These are phyloP conservation scores for Taphrina deformans DNA, from an alignment of 1,139 yeast species.

Conservation along the genomic window DNA sequence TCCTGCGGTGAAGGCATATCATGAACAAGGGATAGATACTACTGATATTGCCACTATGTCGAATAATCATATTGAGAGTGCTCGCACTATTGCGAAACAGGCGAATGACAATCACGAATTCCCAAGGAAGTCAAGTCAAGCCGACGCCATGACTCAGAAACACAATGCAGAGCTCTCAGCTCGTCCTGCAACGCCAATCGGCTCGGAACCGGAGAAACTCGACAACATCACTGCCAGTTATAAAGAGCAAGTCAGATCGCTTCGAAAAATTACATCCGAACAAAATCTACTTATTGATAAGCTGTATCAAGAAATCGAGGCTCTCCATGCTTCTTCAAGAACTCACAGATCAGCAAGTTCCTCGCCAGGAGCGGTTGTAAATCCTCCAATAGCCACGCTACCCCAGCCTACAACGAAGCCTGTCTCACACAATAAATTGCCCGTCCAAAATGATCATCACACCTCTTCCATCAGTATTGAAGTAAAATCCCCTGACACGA, in stretches of 20 bases:
- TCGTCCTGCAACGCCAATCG: not conserved
- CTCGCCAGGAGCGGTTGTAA: not conserved
- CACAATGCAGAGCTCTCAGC: not conserved
- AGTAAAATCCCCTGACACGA: not conserved
- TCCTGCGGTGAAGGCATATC: not conserved
- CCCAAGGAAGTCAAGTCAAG: not conserved
- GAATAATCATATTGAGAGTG: not conserved
- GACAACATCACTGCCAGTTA: not conserved
- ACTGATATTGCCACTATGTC: not conserved
- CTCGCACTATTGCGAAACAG: not conserved
- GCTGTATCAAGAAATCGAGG: constrained; percentile 1
- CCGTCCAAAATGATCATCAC: not conserved
- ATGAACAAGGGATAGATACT: not conserved
- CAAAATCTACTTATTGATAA: not conserved
- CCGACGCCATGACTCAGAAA: not conserved
- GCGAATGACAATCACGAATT: not conserved
- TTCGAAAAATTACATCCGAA: not conserved
- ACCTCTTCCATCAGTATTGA: not conserved
- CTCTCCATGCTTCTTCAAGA: not conserved
- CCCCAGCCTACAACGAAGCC: not conserved
- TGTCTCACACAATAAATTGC: too few species aligned
- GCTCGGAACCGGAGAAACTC: not conserved
- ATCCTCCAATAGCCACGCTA: not conserved
- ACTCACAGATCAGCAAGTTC: not conserved
- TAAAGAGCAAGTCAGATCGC: not conserved